Evolutionary conservation across 2,329 filamentous ascomycete species (phyloP).

Genomic region (Colletotrichum sp.): DNA sequence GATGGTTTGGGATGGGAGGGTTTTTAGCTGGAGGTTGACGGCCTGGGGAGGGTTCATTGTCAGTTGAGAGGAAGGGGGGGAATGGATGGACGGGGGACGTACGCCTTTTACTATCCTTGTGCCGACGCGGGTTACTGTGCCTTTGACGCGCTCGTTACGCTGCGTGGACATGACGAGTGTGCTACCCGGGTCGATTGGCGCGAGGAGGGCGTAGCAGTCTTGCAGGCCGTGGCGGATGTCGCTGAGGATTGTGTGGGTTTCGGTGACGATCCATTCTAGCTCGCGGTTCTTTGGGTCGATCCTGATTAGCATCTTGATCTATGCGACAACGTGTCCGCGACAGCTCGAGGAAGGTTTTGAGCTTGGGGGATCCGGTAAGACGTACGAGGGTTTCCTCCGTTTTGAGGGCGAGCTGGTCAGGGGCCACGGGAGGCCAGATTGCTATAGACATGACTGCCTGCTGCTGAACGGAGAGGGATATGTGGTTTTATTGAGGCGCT

Average conservation of each 20-base stretch:
- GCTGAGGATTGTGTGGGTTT: slow-evolving; percentile 52
- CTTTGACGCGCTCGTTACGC: slow-evolving; percentile 89
- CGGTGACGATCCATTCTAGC: slow-evolving; percentile 58
- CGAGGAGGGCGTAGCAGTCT: slow-evolving; percentile 87
- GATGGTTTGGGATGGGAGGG: slow-evolving; percentile 59
- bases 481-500: neutral
- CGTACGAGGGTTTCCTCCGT: slow-evolving; percentile 57
- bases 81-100: slow-evolving; percentile 39
- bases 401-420: slow-evolving; percentile 54
- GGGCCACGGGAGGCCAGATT: slow-evolving; percentile 61
- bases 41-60: slow-evolving; percentile 51
- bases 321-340: neutral
- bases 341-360: no score
- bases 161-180: slow-evolving; percentile 89
- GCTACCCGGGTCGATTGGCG: slow-evolving; percentile 82
- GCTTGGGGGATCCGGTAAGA: neutral
- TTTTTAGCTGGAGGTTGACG: slow-evolving; percentile 77
- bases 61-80: neutral
- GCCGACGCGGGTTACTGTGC: slow-evolving; percentile 87
- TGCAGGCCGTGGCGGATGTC: slow-evolving; percentile 72
- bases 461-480: rapidly evolving
- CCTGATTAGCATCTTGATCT: slow-evolving; percentile 31
- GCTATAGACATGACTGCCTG: slow-evolving; percentile 56
- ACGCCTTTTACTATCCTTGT: slow-evolving; percentile 92
- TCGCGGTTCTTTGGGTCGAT: slow-evolving; percentile 49